Evolutionary conservation across 108 stramenopile genomes (phyloP).

Genomic region (Phaeodactylum tricornutum): DNA sequence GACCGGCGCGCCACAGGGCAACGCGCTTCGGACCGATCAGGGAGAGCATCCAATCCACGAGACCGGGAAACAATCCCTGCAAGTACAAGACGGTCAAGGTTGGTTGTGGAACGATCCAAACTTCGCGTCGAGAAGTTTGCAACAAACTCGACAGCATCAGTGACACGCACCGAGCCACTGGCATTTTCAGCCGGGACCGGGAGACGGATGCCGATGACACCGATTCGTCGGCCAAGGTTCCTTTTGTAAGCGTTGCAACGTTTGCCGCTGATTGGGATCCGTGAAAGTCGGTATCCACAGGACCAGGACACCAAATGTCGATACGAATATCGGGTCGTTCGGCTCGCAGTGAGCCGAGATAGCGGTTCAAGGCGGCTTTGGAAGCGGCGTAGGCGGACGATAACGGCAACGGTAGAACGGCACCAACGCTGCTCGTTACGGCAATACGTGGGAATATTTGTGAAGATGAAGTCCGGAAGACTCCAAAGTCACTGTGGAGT

Average conservation of each 20-base stretch:
- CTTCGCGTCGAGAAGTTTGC: slow-evolving; percentile 13
- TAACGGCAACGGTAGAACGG: slow-evolving; percentile 40
- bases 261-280: neutral
- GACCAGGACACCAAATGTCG: slow-evolving; percentile 51
- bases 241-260: neutral
- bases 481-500: too few species aligned
- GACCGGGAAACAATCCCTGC: slow-evolving; percentile 24
- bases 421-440: slow-evolving; percentile 42
- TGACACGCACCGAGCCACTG: slow-evolving; percentile 30
- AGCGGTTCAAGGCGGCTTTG: slow-evolving; percentile 60
- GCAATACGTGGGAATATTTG: slow-evolving; percentile 24
- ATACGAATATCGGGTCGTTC: slow-evolving; percentile 42
- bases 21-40: slow-evolving; percentile 22
- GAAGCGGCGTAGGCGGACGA: slow-evolving; percentile 55
- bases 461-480: neutral
- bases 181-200: slow-evolving; percentile 42
- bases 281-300: slow-evolving; percentile 43
- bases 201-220: neutral
- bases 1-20: slow-evolving; percentile 23
- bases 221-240: neutral
- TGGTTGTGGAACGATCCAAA: slow-evolving; percentile 53
- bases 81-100: slow-evolving; percentile 31
- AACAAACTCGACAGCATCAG: slow-evolving; percentile 25
- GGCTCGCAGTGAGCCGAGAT: slow-evolving; percentile 38
- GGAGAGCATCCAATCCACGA: slow-evolving; percentile 13